Base-by-base conservation (phyloP, 371 early-diverging fungal genomes). In the Cokeromyces recurvatus region DNA sequence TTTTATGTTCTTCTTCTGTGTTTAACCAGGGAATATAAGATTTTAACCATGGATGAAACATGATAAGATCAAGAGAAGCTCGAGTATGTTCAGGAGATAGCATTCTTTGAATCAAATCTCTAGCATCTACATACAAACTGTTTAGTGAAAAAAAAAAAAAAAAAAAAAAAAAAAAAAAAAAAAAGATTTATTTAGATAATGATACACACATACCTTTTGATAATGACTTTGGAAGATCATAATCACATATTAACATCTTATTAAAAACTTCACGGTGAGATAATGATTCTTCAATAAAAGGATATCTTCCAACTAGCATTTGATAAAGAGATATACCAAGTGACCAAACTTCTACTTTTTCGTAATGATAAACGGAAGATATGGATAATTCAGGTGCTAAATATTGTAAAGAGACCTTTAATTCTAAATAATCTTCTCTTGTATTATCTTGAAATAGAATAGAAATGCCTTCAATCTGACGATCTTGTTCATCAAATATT, bases 21-120 rank as follows among this genome's bases (percentile, higher is more conserved):
- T 25, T 29, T 23, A 39, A 17, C 22, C 50, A 24, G 7, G 10
- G 16, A 7, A 48, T 45, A 42, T 58, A 59, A 12, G 66, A 52
- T 27, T 62, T 58, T 22, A 75, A 41, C 75, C 75, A 75, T 15
- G 68, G 67, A 38, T 75, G 75, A 38, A 53, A 65, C 35, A 60
- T 39, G 34, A 75, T 44, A n/a, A 63, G 52, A 51, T 65, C 67
- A 15, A 71, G 34, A 12, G 69, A 60, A 7, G 65, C 71, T 35
- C 75, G 47, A 5, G 55, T 51, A 9, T 44, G 22, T 17, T 56
- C 56, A 1, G 75, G 75, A 7, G 63, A 56, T 14, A 75, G 40
- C 67, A 69, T 63, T n/a, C 61, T 56, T 19, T 65, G 55, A 23
- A 75, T 42, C 16, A 75, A 38, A 47, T 68, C 71, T 36, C 59